Base-by-base conservation (phyloP, 306 rosid genomes). In the Alnus glutinosa region DNA sequence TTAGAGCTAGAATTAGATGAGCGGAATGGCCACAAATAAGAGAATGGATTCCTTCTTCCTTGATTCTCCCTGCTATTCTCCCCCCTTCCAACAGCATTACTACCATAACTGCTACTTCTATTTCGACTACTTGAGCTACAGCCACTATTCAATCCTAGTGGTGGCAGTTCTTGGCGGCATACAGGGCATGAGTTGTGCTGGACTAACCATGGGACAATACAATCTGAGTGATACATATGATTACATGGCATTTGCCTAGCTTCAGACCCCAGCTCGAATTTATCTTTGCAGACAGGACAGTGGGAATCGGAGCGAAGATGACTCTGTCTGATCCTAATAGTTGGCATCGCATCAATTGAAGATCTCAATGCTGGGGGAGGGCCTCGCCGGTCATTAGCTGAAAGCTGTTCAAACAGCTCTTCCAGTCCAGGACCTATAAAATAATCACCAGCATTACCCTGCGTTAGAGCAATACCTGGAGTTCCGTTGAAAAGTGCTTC, bases 151-250 rank as follows among this genome's bases (percentile, higher is more conserved):
- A 66, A 78, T 80, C 87, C 90, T 48, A 87, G 89, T 0, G 81
- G 88, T 4, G 89, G 90, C 83, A 88, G 78, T 78, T 90, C 97
- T 77, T 90, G 93, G 73, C 94, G 93, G 79, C 97, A 92, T 59
- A 90, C 94, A 50, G 94, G 97, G 85, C 97, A 90, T 48, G 91
- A 79, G 84, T 92, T 90, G 83, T 90, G 92, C 81, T 90, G 90
- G 14, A 85, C 88, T 66, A 92, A 78, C 97, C 97, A 92, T 32
- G 97, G 94, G 70, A 90, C 79, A 54, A 92, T 92, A 75, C 97
- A 92, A 70, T 92, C 91, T 1, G 87, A 54, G 77, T 92, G 97
- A 64, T 90, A 90, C 4, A 92, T 48, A 62, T 92, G 97, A 71
- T 88, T 77, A 72, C 97, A 92, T 5, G 91, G 94, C 97, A 92